These are phyloP conservation scores for Theobroma grandiflorum DNA, from an alignment of 441 rosid species.

Conservation along the genomic window DNA sequence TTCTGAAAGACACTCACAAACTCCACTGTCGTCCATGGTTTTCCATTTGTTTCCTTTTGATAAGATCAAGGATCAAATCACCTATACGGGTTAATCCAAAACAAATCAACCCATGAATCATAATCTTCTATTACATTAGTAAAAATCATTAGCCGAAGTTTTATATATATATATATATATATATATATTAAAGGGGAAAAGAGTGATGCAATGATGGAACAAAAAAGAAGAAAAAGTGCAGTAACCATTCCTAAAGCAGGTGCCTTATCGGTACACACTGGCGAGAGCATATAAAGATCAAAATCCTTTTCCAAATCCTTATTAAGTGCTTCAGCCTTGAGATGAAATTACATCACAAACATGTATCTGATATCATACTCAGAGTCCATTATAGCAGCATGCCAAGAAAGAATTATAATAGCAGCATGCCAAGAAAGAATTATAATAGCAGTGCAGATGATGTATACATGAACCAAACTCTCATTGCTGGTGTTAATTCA, in stretches of 20 bases:
- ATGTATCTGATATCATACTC: neutral
- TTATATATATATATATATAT: neutral
- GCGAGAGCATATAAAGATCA: neutral
- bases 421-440: conserved; percentile 10
- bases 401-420: neutral
- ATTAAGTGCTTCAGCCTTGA: neutral
- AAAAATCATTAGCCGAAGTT: neutral
- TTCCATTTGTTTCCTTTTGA: neutral
- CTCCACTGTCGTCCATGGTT: neutral
- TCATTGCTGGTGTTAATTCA: neutral
- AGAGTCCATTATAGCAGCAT: conserved; percentile 19
- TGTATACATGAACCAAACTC: neutral
- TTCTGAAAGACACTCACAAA: neutral
- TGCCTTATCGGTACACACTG: neutral
- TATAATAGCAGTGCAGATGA: too few relatives aligned
- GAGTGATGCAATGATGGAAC: too few relatives aligned
- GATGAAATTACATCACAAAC: neutral
- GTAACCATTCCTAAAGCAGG: too few relatives aligned
- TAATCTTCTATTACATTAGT: too few relatives aligned
- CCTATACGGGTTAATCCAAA: too few relatives aligned
- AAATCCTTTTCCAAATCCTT: neutral
- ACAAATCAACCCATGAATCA: too few relatives aligned
- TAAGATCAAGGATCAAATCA: neutral
- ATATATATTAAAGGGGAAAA: too few relatives aligned
- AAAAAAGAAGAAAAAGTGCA: neutral